Base-by-base conservation (phyloP, 2,329 filamentous ascomycete species). In the Ramularia collo-cygni region DNA sequence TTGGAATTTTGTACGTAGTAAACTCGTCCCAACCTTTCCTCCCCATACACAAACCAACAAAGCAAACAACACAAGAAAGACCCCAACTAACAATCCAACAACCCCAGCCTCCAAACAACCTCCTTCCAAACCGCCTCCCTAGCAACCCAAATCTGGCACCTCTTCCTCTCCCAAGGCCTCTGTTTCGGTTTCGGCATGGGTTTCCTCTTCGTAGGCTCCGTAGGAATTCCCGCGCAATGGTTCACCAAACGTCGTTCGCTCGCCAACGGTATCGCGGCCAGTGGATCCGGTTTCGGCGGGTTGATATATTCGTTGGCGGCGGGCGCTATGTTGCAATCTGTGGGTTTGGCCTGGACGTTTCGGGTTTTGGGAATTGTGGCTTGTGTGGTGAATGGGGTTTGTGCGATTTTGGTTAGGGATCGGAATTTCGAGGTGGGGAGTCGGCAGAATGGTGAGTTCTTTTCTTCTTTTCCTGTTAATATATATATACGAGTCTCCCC, bases 141-240 rank as follows among this genome's bases (percentile, higher is more conserved):
- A 52, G 75, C 81, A 0, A 66, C 58, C 12, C 56, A 76, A 40
- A 79, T 85, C 42, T 89, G 83, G 81, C 84, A 90, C 26, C 70
- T 92, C 1, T 79, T 88, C 42, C 71, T 90, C 0, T 76, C 73
- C 4, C 85, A 90, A 57, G 85, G 85, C 4, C 56, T 89, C 2
- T 76, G 79, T 38, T 89, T 90, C 47, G 85, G 85, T n/a, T 60
- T 81, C 15, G 85, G 84, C 3, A 81, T 90, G 73, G 85, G 85
- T 0, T 81, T 89, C 42, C 66, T 82, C 8, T 90, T 88, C 57
- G 82, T 83, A 1, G 76, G 76, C 1, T 77, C 71, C 4, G 80
- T 83, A 3, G 76, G 75, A 24, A 74, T 87, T 8, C 69, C 83
- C 0, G 75, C 83, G 2, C 83, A 88, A 58, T 88, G 83, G 83